Evolutionary conservation across 495 filamentous ascomycete genomes (phyloP).

Genomic region (Neurospora terricola): DNA sequence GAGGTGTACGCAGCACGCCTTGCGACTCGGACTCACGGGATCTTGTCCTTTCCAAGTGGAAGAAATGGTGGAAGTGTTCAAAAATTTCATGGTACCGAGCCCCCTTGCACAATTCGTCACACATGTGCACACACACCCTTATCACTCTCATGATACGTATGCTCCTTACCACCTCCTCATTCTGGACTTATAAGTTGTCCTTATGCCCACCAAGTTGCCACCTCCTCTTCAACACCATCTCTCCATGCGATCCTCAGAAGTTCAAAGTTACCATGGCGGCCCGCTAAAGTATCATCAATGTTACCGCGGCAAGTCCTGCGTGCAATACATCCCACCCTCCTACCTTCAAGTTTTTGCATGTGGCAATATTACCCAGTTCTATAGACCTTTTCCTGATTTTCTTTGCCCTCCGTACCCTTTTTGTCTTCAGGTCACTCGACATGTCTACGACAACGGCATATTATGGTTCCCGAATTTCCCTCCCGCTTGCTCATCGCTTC

Average conservation of each 20-base stretch:
- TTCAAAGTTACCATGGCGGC: not conserved
- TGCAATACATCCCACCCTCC: not conserved
- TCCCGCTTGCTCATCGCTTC: not conserved
- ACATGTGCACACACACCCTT: not conserved
- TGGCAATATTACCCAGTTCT: not conserved
- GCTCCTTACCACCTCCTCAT: not conserved
- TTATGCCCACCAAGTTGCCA: not conserved
- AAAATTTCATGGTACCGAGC: not conserved
- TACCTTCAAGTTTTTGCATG: not conserved
- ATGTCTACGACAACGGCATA: not conserved
- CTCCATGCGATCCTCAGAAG: not conserved
- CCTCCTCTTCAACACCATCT: not conserved
- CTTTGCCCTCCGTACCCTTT: not conserved
- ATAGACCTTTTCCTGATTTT: not conserved
- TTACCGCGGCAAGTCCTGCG: not conserved
- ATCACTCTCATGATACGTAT: not conserved
- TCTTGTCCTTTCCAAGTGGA: not conserved
- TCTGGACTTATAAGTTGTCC: not conserved
- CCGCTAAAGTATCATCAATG: not conserved
- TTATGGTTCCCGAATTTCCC: not conserved
- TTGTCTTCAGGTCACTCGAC: not conserved
- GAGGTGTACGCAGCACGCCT: not conserved
- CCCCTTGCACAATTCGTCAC: not conserved
- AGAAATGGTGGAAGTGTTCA: not conserved
- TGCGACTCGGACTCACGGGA: not conserved